These are phyloP conservation scores for Trichoderma semiorbis DNA, from an alignment of 2,329 filamentous ascomycete genomes.

Conservation along the genomic window DNA sequence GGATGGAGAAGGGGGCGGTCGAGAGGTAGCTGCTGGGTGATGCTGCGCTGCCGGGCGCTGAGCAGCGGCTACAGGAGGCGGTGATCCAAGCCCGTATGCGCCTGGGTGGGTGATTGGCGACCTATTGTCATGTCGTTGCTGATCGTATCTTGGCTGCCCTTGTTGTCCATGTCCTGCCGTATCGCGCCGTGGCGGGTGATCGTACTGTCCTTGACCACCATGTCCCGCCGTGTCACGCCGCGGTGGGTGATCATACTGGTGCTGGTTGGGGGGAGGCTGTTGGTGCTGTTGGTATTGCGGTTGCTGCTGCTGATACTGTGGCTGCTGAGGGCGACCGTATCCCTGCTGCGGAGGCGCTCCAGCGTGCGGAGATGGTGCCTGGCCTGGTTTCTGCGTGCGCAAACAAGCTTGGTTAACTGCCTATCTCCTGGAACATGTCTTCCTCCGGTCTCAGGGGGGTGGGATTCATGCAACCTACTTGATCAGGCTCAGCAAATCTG, in stretches of 20 bases:
- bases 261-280: background rate
- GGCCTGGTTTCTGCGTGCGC: slow-evolving; percentile 37
- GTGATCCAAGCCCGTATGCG: slow-evolving; percentile 48
- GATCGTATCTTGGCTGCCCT: slow-evolving; percentile 20
- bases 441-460: background rate
- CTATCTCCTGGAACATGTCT: background rate
- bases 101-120: slow-evolving; percentile 39
- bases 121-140: slow-evolving; percentile 45
- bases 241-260: slow-evolving; percentile 12
- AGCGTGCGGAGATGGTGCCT: slow-evolving; percentile 21
- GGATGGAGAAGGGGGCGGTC: slow-evolving; percentile 64
- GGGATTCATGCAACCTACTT: slow-evolving; percentile 43
- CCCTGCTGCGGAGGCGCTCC: slow-evolving; percentile 24
- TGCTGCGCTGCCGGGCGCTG: slow-evolving; percentile 43
- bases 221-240: background rate
- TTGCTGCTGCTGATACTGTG: slow-evolving; percentile 20
- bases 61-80: slow-evolving; percentile 44
- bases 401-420: background rate
- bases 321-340: slow-evolving; percentile 21
- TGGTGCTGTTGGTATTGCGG: slow-evolving; percentile 18
- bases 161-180: background rate
- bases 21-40: slow-evolving; percentile 54
- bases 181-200: slow-evolving; percentile 9
- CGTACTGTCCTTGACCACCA: background rate
- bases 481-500: slow-evolving; percentile 73